These are phyloP conservation scores for Cyclocybe aegerita DNA, from an alignment of 768 basidiomycete genomes.

Conservation along the genomic window DNA sequence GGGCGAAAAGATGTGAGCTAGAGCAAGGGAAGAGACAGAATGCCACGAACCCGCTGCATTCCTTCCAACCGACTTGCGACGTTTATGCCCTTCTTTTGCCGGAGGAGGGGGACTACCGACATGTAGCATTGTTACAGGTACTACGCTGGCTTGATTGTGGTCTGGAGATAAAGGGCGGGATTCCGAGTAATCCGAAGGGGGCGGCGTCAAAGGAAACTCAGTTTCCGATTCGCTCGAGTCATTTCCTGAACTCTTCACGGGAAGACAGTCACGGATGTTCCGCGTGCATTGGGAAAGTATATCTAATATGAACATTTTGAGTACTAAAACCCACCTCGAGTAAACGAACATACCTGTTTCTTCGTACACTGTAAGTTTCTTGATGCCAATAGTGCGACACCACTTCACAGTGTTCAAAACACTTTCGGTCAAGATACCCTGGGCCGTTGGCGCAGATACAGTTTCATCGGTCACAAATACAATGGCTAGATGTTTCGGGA, in stretches of 20 bases:
- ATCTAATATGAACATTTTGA: slow-evolving; percentile 28
- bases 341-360: slow-evolving; percentile 52
- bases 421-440: slow-evolving; percentile 49
- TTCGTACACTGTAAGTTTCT: slow-evolving; percentile 71
- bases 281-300: slow-evolving; percentile 38
- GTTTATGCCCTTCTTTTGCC: background rate
- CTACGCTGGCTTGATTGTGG: slow-evolving; percentile 12
- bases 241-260: slow-evolving; percentile 19
- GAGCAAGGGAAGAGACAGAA: no score
- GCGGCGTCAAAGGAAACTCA: slow-evolving; percentile 77
- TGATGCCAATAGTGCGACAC: slow-evolving; percentile 64
- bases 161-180: slow-evolving; percentile 64
- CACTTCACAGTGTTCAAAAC: slow-evolving; percentile 54
- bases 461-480: slow-evolving; percentile 51
- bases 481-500: slow-evolving; percentile 68
- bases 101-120: slow-evolving; percentile 9
- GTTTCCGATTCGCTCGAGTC: slow-evolving; percentile 53
- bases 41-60: no score
- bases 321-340: background rate
- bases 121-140: slow-evolving; percentile 18
- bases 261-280: slow-evolving; percentile 39
- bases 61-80: slow-evolving; percentile 3
- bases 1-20: no score
- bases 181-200: slow-evolving; percentile 67
- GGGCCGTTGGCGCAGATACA: slow-evolving; percentile 31